These are phyloP conservation scores for Chlamydomonas eustigma DNA, from an alignment of 139 green algal species.

Conservation along the genomic window DNA sequence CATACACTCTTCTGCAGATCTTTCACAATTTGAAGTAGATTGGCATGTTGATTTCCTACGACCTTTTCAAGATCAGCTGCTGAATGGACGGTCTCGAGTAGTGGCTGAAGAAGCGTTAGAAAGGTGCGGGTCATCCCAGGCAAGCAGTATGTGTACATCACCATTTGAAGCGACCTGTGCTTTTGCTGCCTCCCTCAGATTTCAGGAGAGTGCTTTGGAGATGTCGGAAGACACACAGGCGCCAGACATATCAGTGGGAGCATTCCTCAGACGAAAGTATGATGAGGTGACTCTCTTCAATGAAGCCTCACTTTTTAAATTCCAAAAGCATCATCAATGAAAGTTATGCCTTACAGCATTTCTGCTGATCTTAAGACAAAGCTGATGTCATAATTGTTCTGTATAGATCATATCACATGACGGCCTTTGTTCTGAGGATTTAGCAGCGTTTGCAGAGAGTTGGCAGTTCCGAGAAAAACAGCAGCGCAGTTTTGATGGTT, in stretches of 20 bases:
- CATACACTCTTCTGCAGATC: conserved; percentile 12
- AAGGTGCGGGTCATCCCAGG: too few species aligned
- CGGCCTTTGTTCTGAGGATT: not conserved
- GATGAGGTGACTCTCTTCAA: conserved; percentile 8
- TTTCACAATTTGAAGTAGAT: conserved; percentile 11
- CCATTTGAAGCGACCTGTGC: too few species aligned
- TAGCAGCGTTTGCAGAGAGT: conserved; percentile 14
- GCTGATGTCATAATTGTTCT: too few species aligned
- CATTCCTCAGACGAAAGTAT: not conserved
- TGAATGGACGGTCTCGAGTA: not conserved
- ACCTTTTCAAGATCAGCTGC: not conserved
- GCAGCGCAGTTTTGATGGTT: conserved; percentile 39
- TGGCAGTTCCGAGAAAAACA: conserved; percentile 32
- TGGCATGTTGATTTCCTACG: conserved; percentile 23
- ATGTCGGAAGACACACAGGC: not conserved
- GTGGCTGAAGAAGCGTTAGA: conserved; percentile 7
- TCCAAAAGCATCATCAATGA: too few species aligned
- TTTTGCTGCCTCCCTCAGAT: not conserved
- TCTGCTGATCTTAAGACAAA: too few species aligned
- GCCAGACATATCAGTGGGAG: not conserved
- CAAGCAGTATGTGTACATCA: too few species aligned
- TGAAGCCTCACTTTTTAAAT: too few species aligned
- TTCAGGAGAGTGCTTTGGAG: not conserved
- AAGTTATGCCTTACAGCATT: too few species aligned
- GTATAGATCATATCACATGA: too few species aligned